Base-by-base conservation (phyloP, 2,329 filamentous ascomycete genomes). In the Cryoendolithus antarcticus region DNA sequence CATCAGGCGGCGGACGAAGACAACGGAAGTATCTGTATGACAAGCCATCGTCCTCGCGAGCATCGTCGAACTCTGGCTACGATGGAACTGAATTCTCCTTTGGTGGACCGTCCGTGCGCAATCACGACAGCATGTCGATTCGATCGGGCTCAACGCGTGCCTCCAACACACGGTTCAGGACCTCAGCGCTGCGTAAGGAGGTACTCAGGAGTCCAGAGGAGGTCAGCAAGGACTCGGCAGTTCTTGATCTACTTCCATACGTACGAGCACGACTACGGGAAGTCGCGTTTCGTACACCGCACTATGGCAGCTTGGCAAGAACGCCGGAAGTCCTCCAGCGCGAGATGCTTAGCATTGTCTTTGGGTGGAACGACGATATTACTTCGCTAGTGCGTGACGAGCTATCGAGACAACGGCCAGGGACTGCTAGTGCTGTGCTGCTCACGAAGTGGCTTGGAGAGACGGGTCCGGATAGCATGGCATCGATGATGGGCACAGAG, bases 361-460 rank as follows among this genome's bases (percentile, higher is more conserved):
- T 98, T 59, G 91, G 91, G 3, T 98, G 91, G 88, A 80, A 89
- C 38, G 79, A 80, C 40, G 85, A 93, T 50, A 78, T 89, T 31
- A 74, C 86, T 34, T 79, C 80, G 33, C 63, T 98, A 35, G 76
- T 98, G 39, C 74, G 78, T 7, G 88, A 96, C 57, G 91, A 98
- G 59, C 65, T 93, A 65, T 72, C 70, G 44, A 74, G 80, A 12
- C 85, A 94, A 54, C 70, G 76, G 2, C 61, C 71, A 3, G 81
- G 83, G 5, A 89, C 86, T 4, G 74, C 84, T 2, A 82, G 77
- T 45, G 77, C 82, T 9, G 83, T 96, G 37, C 71, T 96, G 30
- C 71, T 98, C 4, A 74, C 85, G 1, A 93, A 93, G 60, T 98
- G 91, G 91, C 73, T 98, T 0, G 86, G 88, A 9, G 83, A 94